Conservation (phyloP, 1,284 basidiomycete genomes). For the Apiotrichum gracile region DNA sequence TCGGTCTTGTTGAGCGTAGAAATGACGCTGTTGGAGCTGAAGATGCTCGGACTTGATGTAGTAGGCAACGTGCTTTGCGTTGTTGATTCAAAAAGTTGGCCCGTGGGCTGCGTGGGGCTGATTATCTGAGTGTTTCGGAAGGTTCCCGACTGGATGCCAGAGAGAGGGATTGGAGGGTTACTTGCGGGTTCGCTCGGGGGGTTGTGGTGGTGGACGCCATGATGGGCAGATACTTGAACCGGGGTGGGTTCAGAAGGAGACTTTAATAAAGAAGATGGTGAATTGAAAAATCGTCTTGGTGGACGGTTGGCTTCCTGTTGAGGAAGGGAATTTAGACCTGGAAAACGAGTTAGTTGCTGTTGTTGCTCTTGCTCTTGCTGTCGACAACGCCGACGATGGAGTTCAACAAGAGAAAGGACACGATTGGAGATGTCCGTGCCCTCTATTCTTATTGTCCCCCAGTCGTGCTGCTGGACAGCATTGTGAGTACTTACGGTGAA, state of each 20-base stretch:
- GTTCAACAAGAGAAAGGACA: neutral
- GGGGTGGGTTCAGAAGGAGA: conserved; percentile 11
- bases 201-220: conserved; percentile 17
- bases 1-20: conserved; percentile 1
- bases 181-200: neutral
- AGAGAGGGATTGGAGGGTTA: conserved; percentile 1
- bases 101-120: conserved; percentile 2
- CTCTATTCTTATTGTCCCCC: too few relatives aligned
- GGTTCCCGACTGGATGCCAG: conserved; percentile 1
- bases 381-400: too few relatives aligned
- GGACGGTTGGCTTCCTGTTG: conserved; percentile 14
- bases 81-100: neutral
- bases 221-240: conserved; percentile 19
- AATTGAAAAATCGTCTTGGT: conserved; percentile 10
- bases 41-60: neutral
- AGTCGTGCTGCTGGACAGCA: too few relatives aligned
- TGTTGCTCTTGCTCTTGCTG: too few relatives aligned
- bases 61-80: neutral
- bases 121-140: conserved; percentile 9
- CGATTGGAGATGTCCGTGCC: too few relatives aligned
- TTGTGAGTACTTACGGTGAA: conserved; percentile 10
- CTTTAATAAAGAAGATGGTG: conserved; percentile 6
- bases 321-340: conserved; percentile 9
- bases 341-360: neutral
- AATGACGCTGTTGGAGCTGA: neutral